Percentiles rank a stretch among this genome's conserved stretches.
Conservation (phyloP, 257 asterid species). For the Scutellaria barbata region DNA sequence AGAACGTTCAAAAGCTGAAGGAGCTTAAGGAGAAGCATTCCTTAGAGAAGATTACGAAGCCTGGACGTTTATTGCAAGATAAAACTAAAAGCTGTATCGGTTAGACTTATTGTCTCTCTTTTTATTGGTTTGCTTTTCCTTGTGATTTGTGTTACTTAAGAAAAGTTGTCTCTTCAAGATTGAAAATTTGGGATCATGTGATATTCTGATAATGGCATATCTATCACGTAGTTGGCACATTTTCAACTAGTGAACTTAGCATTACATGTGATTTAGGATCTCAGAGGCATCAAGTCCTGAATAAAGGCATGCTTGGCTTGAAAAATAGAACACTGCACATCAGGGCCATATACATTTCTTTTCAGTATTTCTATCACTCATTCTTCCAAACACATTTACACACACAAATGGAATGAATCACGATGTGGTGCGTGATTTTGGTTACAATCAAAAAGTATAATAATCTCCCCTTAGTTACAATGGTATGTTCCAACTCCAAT, state of each 20-base stretch:
- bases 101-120: constrained; percentile 34
- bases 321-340: neutral
- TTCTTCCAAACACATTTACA: neutral
- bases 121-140: constrained; percentile 4
- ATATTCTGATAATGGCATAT: neutral
- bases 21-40: constrained; percentile 52
- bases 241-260: neutral
- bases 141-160: neutral
- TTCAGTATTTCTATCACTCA: neutral
- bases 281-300: constrained; percentile 3
- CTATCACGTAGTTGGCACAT: neutral
- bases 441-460: neutral
- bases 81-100: constrained; percentile 56
- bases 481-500: neutral
- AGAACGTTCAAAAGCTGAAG: constrained; percentile 56
- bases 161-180: neutral
- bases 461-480: neutral
- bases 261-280: constrained; percentile 19
- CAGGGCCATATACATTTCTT: neutral
- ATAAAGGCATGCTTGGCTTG: neutral
- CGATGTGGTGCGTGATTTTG: neutral
- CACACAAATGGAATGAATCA: neutral
- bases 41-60: constrained; percentile 45
- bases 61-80: constrained; percentile 47
- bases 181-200: constrained; percentile 9